Evolutionary conservation across 2,329 filamentous ascomycete genomes (phyloP).

Genomic region (Sporothrix curviconia): DNA sequence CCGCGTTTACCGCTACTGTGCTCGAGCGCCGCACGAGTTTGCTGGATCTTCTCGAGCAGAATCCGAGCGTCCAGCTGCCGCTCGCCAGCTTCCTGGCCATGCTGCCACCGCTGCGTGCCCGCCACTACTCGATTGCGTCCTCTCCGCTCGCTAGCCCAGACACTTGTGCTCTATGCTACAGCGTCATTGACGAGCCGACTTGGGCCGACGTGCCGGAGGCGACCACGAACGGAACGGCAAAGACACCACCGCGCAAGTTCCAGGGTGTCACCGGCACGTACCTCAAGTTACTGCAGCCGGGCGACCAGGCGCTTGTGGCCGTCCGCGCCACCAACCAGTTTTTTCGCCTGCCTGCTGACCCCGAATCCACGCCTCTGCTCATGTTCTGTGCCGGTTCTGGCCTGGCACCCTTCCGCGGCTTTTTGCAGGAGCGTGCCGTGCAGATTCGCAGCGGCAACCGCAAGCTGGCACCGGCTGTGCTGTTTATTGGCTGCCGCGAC

Average conservation of each 20-base stretch:
- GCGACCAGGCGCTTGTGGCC: constrained; percentile 44
- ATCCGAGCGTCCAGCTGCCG: constrained; percentile 45
- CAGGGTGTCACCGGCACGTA: constrained; percentile 56
- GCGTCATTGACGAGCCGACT: constrained; percentile 56
- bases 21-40: constrained; percentile 25
- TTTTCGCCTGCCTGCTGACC: constrained; percentile 43
- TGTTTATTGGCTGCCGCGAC: constrained; percentile 20
- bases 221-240: background rate
- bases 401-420: constrained; percentile 56
- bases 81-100: constrained; percentile 56
- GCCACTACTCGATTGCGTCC: constrained; percentile 60
- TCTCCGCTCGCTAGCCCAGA: constrained; percentile 50
- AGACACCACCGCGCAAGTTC: constrained; percentile 26
- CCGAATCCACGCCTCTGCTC: constrained; percentile 42
- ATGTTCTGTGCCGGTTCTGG: constrained; percentile 48
- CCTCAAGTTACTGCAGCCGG: constrained; percentile 46
- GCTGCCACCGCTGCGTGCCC: constrained; percentile 53
- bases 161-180: constrained; percentile 58
- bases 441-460: constrained; percentile 38
- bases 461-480: constrained; percentile 14
- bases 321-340: constrained; percentile 36
- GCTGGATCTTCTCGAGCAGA: constrained; percentile 56
- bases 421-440: constrained; percentile 53
- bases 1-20: background rate
- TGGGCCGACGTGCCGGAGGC: constrained; percentile 24